Evolutionary conservation across 2,329 filamentous ascomycete species (phyloP), one percentile per base, ranked within the genome.

Genomic region (Lasiodiplodia sp.): DNA sequence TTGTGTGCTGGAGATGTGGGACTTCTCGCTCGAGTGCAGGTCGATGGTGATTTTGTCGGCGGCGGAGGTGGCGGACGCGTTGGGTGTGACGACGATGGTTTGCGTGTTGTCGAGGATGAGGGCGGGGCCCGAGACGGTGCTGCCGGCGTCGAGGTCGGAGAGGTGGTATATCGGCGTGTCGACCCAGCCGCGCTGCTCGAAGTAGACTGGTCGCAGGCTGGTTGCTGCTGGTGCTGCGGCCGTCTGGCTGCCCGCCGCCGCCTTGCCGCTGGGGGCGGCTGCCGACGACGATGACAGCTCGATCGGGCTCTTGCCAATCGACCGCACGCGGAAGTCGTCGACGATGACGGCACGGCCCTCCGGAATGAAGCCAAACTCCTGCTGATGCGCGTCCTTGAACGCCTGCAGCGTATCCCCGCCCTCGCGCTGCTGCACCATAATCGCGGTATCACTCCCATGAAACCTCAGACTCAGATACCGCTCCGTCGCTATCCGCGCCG

Each of bases 91-190:
- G 7, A 84, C 75, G 71, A 98, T 96, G 0, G 95, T 98, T 79
- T 97, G 95, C 0, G 92, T 94, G 8, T 91, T 91, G 75, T 95
- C 94, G 2, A 93, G 93, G 69, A 97, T 86, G 80, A 97, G 92
- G 0, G 94, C 94, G 0, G 94, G 94, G 0, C 94, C 94, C 60
- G 85, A 83, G 66, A 97, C 84, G 23, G 88, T 87, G 70, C 94
- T 89, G 2, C 94, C 93, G 4, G 92, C 84, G 1, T 84, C 82
- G 11, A 97, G 83, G 69, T 93, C 87, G 70, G 92, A 89, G 0
- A 97, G 86, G 78, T 92, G 93, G 80, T 94, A 97, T 62, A 97
- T 88, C 0, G 93, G 90, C 0, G 94, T 97, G 21, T 94, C 87
- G 11, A 25, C 25, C 23, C 28, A 31, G 28, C 52, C 23, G 5